Evolutionary conservation across 2,329 filamentous ascomycete genomes (phyloP).

Genomic region (Thermochaetoides dissita): DNA sequence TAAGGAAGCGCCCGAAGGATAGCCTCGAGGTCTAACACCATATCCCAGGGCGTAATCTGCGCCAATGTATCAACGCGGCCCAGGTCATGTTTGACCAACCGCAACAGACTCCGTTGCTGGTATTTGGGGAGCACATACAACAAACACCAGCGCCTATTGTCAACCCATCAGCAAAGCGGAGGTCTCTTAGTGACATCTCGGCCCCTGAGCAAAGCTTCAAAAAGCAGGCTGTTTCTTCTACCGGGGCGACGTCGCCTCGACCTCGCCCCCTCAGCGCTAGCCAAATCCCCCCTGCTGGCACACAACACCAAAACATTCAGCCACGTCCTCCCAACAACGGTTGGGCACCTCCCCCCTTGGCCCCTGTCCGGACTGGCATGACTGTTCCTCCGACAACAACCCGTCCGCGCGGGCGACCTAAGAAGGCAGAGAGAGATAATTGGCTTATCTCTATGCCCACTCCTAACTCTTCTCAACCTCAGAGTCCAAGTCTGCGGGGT

Average conservation of each 20-base stretch:
- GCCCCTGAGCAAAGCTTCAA: slow-evolving; percentile 19
- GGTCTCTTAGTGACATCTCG: slow-evolving; percentile 17
- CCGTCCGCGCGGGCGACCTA: slow-evolving; percentile 22
- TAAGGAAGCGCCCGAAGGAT: not conserved
- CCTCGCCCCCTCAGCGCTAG: slow-evolving; percentile 7
- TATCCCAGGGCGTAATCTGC: slow-evolving; percentile 21
- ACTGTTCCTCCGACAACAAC: slow-evolving; percentile 11
- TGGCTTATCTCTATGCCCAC: slow-evolving; percentile 10
- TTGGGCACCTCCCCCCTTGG: slow-evolving; percentile 7
- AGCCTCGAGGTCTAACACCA: slow-evolving; percentile 8
- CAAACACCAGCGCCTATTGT: slow-evolving; percentile 8
- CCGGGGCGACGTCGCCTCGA: slow-evolving; percentile 12
- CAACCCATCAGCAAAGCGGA: slow-evolving; percentile 20
- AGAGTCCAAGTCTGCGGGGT: slow-evolving; percentile 7
- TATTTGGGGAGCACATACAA: no score
- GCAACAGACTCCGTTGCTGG: no score
- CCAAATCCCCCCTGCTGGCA: slow-evolving; percentile 1
- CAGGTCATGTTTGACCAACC: slow-evolving; percentile 17
- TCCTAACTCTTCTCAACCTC: slow-evolving; percentile 5
- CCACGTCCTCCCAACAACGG: slow-evolving; percentile 18
- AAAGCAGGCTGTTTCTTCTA: slow-evolving; percentile 17
- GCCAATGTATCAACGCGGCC: slow-evolving; percentile 21
- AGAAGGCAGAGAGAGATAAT: slow-evolving; percentile 18
- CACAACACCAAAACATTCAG: slow-evolving; percentile 18
- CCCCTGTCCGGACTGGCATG: slow-evolving; percentile 8